Evolutionary conservation across 129 eudicot species (phyloP).

Genomic region (Ambrosia artemisiifolia): DNA sequence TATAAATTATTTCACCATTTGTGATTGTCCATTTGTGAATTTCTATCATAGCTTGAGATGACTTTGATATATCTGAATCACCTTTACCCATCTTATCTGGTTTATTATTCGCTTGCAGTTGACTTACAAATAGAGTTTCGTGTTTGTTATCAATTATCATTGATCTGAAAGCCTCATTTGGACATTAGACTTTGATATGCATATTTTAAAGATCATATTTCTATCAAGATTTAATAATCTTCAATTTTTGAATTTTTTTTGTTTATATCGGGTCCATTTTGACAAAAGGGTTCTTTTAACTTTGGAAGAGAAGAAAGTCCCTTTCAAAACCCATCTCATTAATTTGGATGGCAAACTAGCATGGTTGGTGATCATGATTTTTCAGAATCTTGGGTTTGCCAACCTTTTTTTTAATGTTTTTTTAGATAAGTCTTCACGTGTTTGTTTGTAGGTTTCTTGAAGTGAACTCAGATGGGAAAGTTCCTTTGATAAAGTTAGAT

Average conservation of each 20-base stretch:
- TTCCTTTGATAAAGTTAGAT: constrained; percentile 61
- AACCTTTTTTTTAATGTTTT: neutral
- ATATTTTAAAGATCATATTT: neutral
- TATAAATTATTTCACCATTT: no score
- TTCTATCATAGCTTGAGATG: no score
- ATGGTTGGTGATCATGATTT: constrained; percentile 34
- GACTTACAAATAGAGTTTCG: no score
- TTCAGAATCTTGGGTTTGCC: neutral
- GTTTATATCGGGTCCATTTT: constrained; percentile 55
- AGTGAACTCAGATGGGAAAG: constrained; percentile 66
- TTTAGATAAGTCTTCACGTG: neutral
- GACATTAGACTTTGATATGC: no score
- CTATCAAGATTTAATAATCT: neutral
- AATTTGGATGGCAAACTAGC: constrained; percentile 47
- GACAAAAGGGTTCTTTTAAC: constrained; percentile 68
- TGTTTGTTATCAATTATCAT: no score
- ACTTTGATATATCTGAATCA: no score
- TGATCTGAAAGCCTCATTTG: no score
- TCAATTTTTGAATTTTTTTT: neutral
- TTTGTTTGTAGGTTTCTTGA: constrained; percentile 52
- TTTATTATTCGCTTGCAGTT: no score
- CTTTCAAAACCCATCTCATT: constrained; percentile 57
- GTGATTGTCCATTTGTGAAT: no score
- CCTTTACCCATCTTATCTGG: no score
- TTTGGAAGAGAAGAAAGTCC: constrained; percentile 66